These are phyloP conservation scores for Pharnaceum exiguum DNA, from an alignment of 148 eudicot genomes.

Conservation along the genomic window DNA sequence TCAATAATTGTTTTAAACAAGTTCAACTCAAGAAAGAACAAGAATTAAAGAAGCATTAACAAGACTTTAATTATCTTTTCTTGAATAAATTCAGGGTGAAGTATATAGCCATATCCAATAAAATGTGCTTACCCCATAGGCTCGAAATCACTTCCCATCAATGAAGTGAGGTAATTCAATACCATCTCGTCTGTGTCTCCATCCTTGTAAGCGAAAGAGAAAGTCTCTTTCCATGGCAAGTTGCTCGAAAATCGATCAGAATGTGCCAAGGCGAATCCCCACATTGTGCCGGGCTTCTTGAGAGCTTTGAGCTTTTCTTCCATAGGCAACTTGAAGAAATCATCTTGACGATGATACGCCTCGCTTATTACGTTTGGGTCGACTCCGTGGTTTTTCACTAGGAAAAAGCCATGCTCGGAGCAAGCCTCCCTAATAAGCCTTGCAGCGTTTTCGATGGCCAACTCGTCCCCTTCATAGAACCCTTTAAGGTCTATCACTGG, in stretches of 20 bases:
- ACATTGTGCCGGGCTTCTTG: conserved; percentile 19
- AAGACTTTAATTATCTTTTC: no score
- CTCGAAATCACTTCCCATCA: conserved; percentile 30
- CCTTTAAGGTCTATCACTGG: conserved; percentile 39
- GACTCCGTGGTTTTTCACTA: conserved; percentile 43
- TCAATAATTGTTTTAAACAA: no score
- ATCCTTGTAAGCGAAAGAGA: conserved; percentile 31
- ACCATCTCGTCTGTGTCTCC: conserved; percentile 10
- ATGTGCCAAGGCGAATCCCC: conserved; percentile 40
- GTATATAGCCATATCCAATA: no score
- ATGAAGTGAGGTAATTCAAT: conserved; percentile 21
- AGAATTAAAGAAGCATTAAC: no score
- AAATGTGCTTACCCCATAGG: conserved; percentile 27
- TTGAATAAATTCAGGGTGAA: no score
- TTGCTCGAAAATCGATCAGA: conserved; percentile 30
- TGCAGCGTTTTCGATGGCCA: conserved; percentile 22
- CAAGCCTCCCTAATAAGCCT: conserved; percentile 26
- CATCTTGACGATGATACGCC: conserved; percentile 3
- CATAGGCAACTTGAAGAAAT: conserved; percentile 30
- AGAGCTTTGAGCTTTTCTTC: conserved; percentile 19
- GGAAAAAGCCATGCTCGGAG: conserved; percentile 40
- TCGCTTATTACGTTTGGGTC: conserved; percentile 19
- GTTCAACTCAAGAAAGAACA: no score
- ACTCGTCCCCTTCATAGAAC: conserved; percentile 25
- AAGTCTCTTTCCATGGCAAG: conserved; percentile 51